Conservation (phyloP, 2,329 filamentous ascomycete genomes). For the Aaosphaeria arxii region DNA sequence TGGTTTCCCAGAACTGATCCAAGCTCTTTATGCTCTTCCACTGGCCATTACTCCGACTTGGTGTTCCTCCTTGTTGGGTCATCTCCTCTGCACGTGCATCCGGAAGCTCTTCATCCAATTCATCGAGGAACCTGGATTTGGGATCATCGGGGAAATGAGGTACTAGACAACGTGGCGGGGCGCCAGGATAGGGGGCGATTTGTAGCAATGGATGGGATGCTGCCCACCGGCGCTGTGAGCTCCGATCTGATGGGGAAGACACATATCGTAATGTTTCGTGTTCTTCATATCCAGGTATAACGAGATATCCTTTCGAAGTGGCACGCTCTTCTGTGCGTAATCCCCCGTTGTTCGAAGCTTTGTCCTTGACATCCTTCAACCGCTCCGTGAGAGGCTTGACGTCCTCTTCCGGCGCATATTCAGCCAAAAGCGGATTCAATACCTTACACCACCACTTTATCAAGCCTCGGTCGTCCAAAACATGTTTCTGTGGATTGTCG, state of each 20-base stretch:
- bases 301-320: conserved; percentile 70
- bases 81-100: conserved; percentile 44
- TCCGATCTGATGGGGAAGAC: conserved; percentile 49
- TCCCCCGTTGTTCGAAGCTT: not conserved
- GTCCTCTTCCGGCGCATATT: conserved; percentile 44
- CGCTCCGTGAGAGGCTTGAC: conserved; percentile 28
- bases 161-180: conserved; percentile 79
- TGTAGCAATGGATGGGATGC: conserved; percentile 71
- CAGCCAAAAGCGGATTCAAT: conserved; percentile 69
- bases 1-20: conserved; percentile 98
- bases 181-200: conserved; percentile 64
- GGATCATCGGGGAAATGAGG: conserved; percentile 94
- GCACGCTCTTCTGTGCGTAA: conserved; percentile 18
- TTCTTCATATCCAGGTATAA: conserved; percentile 83
- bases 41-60: conserved; percentile 56
- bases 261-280: conserved; percentile 78
- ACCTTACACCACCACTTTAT: conserved; percentile 96
- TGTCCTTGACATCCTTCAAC: conserved; percentile 22
- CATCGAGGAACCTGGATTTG: conserved; percentile 83
- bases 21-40: conserved; percentile 84
- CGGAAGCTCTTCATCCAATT: conserved; percentile 79
- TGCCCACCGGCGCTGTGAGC: conserved; percentile 44
- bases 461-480: conserved; percentile 83
- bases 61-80: conserved; percentile 37
- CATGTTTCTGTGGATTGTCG: conserved; percentile 81